phyloP scores from a whole-genome alignment of 176 grass and related monocot genomes.

The Tillandsia leiboldiana region DNA sequence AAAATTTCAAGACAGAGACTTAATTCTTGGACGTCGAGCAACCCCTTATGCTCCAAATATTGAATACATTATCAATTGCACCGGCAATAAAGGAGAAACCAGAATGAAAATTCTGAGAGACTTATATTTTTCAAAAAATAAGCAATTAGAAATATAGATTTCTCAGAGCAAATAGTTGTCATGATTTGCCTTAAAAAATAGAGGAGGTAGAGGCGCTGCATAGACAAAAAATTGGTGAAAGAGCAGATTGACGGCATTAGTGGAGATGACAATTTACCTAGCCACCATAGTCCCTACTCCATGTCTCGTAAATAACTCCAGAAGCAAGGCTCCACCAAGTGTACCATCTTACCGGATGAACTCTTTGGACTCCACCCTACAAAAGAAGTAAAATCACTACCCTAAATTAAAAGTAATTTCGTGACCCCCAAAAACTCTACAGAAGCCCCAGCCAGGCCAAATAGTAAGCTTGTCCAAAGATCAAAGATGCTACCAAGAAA shows the following conservation, averaged over 20 bases:
- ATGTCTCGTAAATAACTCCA: conserved; percentile 92
- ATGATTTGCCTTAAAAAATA: neutral
- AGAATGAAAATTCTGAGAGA: too few relatives aligned
- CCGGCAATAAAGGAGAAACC: too few relatives aligned
- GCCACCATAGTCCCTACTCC: conserved; percentile 88
- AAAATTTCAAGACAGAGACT: too few relatives aligned
- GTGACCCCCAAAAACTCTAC: neutral
- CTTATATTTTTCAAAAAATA: too few relatives aligned
- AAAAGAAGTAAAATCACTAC: neutral
- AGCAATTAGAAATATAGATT: too few relatives aligned
- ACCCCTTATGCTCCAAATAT: too few relatives aligned
- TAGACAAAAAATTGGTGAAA: neutral
- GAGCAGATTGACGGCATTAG: neutral
- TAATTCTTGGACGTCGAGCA: too few relatives aligned
- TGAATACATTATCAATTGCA: too few relatives aligned
- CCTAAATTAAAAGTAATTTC: neutral
- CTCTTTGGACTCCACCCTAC: conserved; percentile 90
- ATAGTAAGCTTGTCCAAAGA: neutral
- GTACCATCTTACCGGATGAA: conserved; percentile 91
- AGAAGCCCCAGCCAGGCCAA: neutral
- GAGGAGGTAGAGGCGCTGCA: too few relatives aligned
- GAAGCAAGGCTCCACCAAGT: conserved; percentile 68
- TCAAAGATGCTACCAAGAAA: neutral
- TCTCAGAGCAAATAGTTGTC: neutral
- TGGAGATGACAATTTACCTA: conserved; percentile 36